Percentiles rank a stretch among this genome's conserved stretches.
Conservation (phyloP, 2,329 filamentous ascomycete genomes). For the Diaporthe nobilis region DNA sequence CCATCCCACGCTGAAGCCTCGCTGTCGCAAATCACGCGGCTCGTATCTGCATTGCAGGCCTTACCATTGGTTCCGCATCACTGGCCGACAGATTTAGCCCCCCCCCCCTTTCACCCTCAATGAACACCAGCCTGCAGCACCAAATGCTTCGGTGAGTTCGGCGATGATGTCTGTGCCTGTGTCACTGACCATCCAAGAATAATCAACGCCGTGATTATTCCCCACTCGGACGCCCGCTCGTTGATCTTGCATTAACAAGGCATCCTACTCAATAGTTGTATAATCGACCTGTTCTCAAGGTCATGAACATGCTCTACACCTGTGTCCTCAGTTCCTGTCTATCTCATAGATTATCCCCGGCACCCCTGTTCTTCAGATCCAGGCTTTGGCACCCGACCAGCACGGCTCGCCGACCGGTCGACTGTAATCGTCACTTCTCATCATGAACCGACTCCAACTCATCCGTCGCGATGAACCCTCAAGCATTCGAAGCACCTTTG, state of each 20-base stretch:
- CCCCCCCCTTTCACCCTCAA: not conserved
- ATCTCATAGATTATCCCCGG: not conserved
- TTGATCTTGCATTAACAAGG: not conserved
- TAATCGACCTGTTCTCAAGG: not conserved
- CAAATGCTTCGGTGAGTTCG: not conserved
- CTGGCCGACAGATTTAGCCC: not conserved
- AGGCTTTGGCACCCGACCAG: not conserved
- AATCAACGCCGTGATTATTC: not conserved
- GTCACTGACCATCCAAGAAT: not conserved
- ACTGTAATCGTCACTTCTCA: not conserved
- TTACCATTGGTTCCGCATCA: not conserved
- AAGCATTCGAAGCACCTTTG: not conserved
- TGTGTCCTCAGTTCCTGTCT: not conserved
- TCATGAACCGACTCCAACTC: not conserved
- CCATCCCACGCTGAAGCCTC: not conserved
- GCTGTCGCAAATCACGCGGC: not conserved
- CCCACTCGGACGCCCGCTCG: too few relatives aligned
- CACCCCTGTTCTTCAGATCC: not conserved
- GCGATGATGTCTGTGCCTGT: not conserved
- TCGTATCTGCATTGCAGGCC: not conserved
- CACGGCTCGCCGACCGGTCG: not conserved
- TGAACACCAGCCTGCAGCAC: not conserved
- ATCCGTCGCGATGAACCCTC: not conserved
- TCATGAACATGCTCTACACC: slow-evolving; percentile 1
- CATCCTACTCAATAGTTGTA: not conserved